These are phyloP conservation scores for Jamesozyma jinghongensis DNA, from an alignment of 805 yeast genomes.

Conservation along the genomic window DNA sequence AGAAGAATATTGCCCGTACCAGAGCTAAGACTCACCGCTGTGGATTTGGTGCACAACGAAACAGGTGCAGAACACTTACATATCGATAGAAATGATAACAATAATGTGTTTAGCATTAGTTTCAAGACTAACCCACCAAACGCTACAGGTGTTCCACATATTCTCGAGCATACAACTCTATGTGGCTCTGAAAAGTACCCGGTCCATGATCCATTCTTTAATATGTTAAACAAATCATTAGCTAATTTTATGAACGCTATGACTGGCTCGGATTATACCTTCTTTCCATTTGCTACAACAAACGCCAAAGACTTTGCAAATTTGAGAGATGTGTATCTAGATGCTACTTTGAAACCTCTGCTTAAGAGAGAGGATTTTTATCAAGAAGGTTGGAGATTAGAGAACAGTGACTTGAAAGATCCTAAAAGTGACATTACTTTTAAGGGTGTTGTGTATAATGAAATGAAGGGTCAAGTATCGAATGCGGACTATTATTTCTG, in stretches of 20 bases:
- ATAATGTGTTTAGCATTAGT: conserved; percentile 80
- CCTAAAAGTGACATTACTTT: conserved; percentile 52
- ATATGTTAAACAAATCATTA: conserved; percentile 90
- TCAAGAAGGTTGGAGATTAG: conserved; percentile 98
- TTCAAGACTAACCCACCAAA: conserved; percentile 94
- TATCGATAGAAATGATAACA: conserved; percentile 70
- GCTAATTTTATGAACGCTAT: conserved; percentile 97
- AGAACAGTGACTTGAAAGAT: conserved; percentile 55
- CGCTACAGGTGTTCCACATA: conserved; percentile 93
- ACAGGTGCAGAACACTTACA: conserved; percentile 82
- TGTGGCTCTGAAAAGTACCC: conserved; percentile 92
- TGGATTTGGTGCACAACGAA: conserved; percentile 52
- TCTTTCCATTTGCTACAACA: conserved; percentile 93
- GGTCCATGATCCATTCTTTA: conserved; percentile 94
- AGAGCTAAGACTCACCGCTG: conserved; percentile 73
- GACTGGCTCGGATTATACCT: conserved; percentile 96
- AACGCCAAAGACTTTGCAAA: conserved; percentile 73
- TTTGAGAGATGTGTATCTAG: conserved; percentile 78
- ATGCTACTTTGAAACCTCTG: conserved; percentile 77
- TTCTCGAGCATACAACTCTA: conserved; percentile 88
- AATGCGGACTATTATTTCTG: conserved; percentile 80
- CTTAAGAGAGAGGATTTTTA: conserved; percentile 70
- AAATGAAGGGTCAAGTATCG: conserved; percentile 96
- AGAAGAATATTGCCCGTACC: conserved; percentile 62
- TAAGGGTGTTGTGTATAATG: conserved; percentile 96